Base-by-base conservation (phyloP, 305 asterid genomes). In the Fraxinus ornus region DNA sequence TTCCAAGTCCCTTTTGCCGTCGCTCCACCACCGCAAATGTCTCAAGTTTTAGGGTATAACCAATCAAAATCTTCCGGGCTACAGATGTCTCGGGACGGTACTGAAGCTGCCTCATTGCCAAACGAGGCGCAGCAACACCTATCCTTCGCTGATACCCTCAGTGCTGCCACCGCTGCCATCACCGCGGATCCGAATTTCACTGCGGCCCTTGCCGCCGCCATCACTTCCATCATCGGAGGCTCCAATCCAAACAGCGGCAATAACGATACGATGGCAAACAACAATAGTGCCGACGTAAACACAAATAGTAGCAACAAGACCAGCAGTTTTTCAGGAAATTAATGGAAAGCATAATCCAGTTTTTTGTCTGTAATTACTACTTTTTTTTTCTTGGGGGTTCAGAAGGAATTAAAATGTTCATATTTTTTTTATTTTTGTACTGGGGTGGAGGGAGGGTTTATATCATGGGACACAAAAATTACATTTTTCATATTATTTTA, bases 31-130 rank as follows among this genome's bases (percentile, higher is more conserved):
- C 26, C 90, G 17, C 83, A 89, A 3, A 83, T 84, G 66, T 88
- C 91, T 33, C 93, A 90, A 32, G 88, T 64, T 49, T 84, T 90
- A 26, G 91, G 92, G 1, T 88, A 88, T 15, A 95, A 92, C 33
- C 99, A 94, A 83, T 91, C 99, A 28, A 92, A 86, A 88, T 94
- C 93, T 83, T 95, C 99, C 0, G 99, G 99, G 2, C 87, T 94
- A 12, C 99, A 93, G 33, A 60, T 89, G 83, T 92, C 98, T 1
- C 89, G 87, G 13, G 93, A 82, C 3, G 76, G 47, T 2, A 79
- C 47, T 1, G 75, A 68, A 68, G 37, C 75, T 68, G 75, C 9
- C n/a, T 68, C 75, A 12, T 26, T 13, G 19, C 84, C 81, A 60
- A 86, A 85, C 5, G 49, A 35, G 12, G 72, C 36, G 22, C 24